A percentile compares a stretch with the other conserved stretches of the same genome.
These are phyloP conservation scores for Aspergillus pseudonomiae DNA, from an alignment of 2,329 filamentous ascomycete species.

Conservation along the genomic window DNA sequence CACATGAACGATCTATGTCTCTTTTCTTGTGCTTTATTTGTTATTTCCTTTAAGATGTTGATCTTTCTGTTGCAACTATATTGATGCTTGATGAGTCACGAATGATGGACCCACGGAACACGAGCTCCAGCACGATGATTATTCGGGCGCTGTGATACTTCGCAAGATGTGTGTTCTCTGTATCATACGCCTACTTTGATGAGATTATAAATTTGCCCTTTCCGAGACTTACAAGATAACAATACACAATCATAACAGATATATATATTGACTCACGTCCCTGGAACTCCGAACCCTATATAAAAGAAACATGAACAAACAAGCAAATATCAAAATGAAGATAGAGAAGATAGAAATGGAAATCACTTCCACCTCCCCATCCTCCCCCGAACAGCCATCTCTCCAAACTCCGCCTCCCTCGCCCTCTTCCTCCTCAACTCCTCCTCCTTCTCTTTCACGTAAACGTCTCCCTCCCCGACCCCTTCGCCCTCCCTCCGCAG, in stretches of 20 bases:
- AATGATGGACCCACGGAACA: constrained; percentile 11
- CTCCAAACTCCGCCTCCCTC: constrained; percentile 35
- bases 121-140: constrained; percentile 3
- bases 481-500: constrained; percentile 4
- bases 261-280: background rate
- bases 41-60: constrained; percentile 12
- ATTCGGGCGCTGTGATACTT: background rate
- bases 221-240: background rate
- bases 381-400: constrained; percentile 37
- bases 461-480: background rate
- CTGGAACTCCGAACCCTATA: background rate
- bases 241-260: background rate
- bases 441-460: constrained; percentile 20
- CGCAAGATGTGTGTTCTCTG: background rate
- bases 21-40: constrained; percentile 14
- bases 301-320: background rate
- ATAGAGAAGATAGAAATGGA: background rate
- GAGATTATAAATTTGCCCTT: background rate
- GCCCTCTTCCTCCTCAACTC: constrained; percentile 22
- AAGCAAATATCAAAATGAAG: background rate
- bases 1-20: constrained; percentile 6
- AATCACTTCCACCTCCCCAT: constrained; percentile 12
- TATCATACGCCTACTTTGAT: constrained; percentile 5
- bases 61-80: background rate
- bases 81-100: constrained; percentile 8